phyloP scores from a whole-genome alignment of 257 asterid genomes.

The Jasminum sambac region DNA sequence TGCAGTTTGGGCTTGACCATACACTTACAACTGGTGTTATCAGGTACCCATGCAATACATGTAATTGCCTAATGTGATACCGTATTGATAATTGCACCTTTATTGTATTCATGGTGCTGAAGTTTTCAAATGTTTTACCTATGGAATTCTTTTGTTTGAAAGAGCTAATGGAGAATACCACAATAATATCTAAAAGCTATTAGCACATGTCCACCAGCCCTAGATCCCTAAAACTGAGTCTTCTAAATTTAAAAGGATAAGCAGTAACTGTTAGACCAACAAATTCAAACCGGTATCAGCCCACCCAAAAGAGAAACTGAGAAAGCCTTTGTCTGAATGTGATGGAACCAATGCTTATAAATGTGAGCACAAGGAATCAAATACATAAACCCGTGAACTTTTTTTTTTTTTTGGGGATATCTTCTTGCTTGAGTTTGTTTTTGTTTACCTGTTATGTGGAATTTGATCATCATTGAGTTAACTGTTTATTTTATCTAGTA shows the following conservation, averaged over 20 bases:
- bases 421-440: neutral
- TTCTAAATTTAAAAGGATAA: neutral
- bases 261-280: neutral
- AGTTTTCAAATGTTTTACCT: conserved; percentile 6
- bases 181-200: neutral
- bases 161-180: conserved; percentile 19
- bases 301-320: neutral
- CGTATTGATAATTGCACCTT: neutral
- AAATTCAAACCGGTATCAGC: neutral
- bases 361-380: neutral
- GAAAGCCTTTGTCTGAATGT: neutral
- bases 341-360: neutral
- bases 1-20: conserved; percentile 99
- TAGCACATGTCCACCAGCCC: conserved; percentile 2
- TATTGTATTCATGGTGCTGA: conserved; percentile 2
- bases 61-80: conserved; percentile 15
- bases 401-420: neutral
- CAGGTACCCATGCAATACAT: conserved; percentile 54
- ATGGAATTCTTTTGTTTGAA: conserved; percentile 9
- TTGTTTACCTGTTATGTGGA: conserved; percentile 8
- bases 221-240: neutral
- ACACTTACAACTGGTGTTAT: conserved; percentile 99
- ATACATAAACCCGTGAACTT: neutral
- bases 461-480: neutral
- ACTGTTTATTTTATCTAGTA: conserved; percentile 4